Conservation (phyloP, 192 early-diverging fungal genomes). For the Chytriomyces hyalinus region DNA sequence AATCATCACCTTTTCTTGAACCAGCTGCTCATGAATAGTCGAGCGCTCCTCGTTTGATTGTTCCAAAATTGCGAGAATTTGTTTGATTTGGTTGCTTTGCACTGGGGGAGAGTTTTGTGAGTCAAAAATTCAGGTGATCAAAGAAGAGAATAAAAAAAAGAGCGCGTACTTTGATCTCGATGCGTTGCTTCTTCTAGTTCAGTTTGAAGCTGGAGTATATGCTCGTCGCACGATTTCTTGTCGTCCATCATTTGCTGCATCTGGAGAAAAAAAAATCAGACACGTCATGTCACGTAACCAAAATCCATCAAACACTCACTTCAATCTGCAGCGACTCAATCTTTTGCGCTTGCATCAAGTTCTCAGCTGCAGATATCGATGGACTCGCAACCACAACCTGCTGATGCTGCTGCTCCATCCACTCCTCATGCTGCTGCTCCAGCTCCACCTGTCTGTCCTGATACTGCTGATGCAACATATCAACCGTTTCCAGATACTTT, state of each 20-base stretch:
- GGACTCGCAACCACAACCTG: not conserved
- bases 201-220: not conserved
- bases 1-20: constrained; percentile 20
- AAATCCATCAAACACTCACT: not conserved
- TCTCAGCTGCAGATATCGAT: not conserved
- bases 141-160: not conserved
- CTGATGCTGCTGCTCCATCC: not conserved
- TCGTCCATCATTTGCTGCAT: not conserved
- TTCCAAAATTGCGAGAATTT: constrained; percentile 17
- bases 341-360: not conserved
- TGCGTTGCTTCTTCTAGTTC: constrained; percentile 18
- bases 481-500: not conserved
- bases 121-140: not conserved
- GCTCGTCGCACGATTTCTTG: not conserved
- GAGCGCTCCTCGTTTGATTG: constrained; percentile 29
- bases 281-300: not conserved
- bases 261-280: not conserved
- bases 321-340: not conserved
- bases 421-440: not conserved
- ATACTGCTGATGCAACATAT: not conserved
- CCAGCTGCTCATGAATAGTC: constrained; percentile 19
- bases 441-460: not conserved
- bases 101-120: not conserved
- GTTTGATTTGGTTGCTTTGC: constrained; percentile 21
- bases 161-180: constrained; percentile 1